These are phyloP conservation scores for Nicotiana otophora DNA, from an alignment of 257 asterid genomes.

Conservation along the genomic window DNA sequence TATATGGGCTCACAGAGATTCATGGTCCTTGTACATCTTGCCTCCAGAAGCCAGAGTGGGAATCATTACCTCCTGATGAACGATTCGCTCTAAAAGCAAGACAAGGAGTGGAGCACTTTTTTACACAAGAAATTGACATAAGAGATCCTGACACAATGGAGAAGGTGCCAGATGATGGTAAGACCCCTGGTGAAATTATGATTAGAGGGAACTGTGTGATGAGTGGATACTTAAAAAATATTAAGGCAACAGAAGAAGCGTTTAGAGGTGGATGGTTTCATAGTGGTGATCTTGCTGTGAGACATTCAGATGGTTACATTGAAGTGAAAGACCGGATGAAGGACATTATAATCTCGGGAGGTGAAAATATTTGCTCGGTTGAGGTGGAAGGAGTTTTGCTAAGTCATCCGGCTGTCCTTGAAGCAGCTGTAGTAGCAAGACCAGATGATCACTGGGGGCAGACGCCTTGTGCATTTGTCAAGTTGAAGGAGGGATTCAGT, in stretches of 20 bases:
- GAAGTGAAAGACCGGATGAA: conserved; percentile 31
- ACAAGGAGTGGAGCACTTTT: conserved; percentile 32
- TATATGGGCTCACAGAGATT: conserved; percentile 36
- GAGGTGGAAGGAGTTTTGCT: conserved; percentile 31
- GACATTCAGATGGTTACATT: conserved; percentile 32
- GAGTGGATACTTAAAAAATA: conserved; percentile 30
- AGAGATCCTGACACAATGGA: conserved; percentile 18
- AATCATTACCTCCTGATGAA: conserved; percentile 18
- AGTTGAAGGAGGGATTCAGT: conserved; percentile 27
- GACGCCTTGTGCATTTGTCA: conserved; percentile 38
- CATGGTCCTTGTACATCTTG: conserved; percentile 32
- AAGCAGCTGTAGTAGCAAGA: conserved; percentile 36
- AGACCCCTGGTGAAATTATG: conserved; percentile 30
- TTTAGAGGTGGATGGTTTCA: conserved; percentile 38
- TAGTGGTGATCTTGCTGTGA: conserved; percentile 35
- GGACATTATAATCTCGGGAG: conserved; percentile 35
- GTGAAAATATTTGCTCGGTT: conserved; percentile 31
- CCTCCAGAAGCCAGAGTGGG: conserved; percentile 36
- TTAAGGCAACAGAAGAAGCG: conserved; percentile 27
- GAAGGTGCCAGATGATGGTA: conserved; percentile 34
- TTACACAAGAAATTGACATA: conserved; percentile 27
- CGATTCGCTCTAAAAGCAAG: conserved; percentile 20
- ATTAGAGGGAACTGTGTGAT: conserved; percentile 37
- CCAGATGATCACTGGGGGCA: conserved; percentile 45
- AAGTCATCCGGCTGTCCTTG: conserved; percentile 31